phyloP scores from a whole-genome alignment of 164 flowering plant genomes.

The Chimonanthus praecox region DNA sequence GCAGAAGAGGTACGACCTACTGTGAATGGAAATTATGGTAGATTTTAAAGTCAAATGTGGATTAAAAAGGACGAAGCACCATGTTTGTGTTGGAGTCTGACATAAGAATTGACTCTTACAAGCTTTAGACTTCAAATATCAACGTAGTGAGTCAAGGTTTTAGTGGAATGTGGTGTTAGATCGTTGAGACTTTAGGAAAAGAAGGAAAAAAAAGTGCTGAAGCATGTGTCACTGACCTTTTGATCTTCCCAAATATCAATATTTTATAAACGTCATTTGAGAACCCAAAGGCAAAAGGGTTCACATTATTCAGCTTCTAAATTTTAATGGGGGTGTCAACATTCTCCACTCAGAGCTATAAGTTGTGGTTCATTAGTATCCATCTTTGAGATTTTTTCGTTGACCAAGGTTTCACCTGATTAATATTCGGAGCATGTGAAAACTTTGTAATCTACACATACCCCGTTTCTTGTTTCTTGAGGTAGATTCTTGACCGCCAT shows the following conservation, averaged over 20 bases:
- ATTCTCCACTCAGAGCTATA: not conserved
- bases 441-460: no score
- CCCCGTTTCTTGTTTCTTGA: no score
- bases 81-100: conserved; percentile 2
- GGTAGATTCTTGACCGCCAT: no score
- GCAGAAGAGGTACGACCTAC: not conserved
- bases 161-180: not conserved
- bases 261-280: not conserved
- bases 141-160: conserved; percentile 1
- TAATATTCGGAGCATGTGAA: no score
- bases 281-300: not conserved
- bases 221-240: not conserved
- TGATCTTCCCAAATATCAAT: not conserved
- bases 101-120: not conserved
- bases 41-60: not conserved
- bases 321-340: not conserved
- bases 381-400: not conserved
- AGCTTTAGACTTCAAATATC: not conserved
- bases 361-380: not conserved
- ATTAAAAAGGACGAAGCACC: conserved; percentile 2
- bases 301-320: no score
- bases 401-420: no score
- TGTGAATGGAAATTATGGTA: not conserved
- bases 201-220: not conserved
- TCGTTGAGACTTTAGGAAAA: not conserved